Evolutionary conservation across 2,329 filamentous ascomycete species (phyloP).

Genomic region (Microdochium bolleyi): DNA sequence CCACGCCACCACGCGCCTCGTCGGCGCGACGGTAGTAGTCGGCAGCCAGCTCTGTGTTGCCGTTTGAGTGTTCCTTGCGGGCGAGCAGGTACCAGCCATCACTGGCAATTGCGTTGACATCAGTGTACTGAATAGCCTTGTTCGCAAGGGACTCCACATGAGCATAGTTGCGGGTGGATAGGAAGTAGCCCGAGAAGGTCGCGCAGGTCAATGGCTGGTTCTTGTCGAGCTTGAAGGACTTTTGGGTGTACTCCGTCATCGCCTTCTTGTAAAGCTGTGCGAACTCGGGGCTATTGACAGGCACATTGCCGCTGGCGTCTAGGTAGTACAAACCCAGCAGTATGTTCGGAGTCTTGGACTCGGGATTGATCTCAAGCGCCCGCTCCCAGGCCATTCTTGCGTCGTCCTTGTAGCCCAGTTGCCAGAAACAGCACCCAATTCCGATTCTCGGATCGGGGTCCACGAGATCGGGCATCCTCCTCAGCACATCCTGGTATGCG

Average conservation of each 20-base stretch:
- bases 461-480: constrained; percentile 76
- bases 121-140: constrained; percentile 90
- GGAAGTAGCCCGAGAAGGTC: constrained; percentile 84
- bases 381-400: constrained; percentile 88
- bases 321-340: constrained; percentile 86
- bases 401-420: constrained; percentile 88
- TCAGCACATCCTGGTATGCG: constrained; percentile 78
- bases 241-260: constrained; percentile 91
- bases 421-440: constrained; percentile 96
- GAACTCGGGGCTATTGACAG: constrained; percentile 80
- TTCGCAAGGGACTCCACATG: constrained; percentile 83
- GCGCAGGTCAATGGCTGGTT: constrained; percentile 83
- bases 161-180: constrained; percentile 70
- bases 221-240: constrained; percentile 88
- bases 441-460: constrained; percentile 95
- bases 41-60: constrained; percentile 64
- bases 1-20: constrained; percentile 83
- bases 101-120: constrained; percentile 92
- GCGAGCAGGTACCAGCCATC: constrained; percentile 96
- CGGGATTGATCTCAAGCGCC: constrained; percentile 68
- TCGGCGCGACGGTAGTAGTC: constrained; percentile 89
- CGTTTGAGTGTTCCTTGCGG: constrained; percentile 79
- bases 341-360: constrained; percentile 85
- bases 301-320: constrained; percentile 73
- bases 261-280: constrained; percentile 80